These are phyloP conservation scores for Candolleomyces eurysporus DNA, from an alignment of 768 basidiomycete species.

Conservation along the genomic window DNA sequence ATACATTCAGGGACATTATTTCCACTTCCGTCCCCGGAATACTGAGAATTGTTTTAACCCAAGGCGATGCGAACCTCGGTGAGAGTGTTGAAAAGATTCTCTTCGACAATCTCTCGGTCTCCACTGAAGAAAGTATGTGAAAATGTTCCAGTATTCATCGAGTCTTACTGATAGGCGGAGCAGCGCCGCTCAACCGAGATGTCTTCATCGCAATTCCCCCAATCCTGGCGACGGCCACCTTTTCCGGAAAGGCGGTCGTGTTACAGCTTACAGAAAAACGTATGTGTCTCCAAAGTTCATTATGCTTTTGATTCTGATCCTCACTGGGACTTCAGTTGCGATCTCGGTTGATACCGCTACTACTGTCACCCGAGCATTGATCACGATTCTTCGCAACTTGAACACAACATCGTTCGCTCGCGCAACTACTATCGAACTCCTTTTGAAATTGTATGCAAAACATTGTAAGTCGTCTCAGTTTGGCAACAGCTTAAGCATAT, in stretches of 20 bases:
- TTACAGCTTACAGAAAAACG: background rate
- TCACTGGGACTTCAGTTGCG: background rate
- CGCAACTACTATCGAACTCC: background rate
- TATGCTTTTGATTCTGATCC: background rate
- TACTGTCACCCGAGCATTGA: background rate
- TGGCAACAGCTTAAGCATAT: no score
- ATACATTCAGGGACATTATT: background rate
- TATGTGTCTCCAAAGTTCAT: background rate
- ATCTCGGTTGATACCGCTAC: background rate
- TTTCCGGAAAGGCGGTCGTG: background rate
- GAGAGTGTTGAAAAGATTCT: background rate
- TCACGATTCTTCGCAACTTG: background rate
- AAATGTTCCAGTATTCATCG: background rate
- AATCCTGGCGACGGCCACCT: background rate
- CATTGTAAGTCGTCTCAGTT: background rate
- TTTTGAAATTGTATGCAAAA: background rate
- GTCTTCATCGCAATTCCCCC: background rate
- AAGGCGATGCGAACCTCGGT: background rate
- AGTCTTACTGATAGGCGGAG: background rate
- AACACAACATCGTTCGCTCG: background rate
- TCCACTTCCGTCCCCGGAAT: background rate
- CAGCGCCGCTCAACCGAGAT: background rate
- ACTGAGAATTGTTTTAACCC: background rate
- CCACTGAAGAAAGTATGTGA: background rate
- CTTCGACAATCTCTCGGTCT: background rate